Base-by-base conservation (phyloP, 106 monocot species). In the Apostasia shenzhenica region DNA sequence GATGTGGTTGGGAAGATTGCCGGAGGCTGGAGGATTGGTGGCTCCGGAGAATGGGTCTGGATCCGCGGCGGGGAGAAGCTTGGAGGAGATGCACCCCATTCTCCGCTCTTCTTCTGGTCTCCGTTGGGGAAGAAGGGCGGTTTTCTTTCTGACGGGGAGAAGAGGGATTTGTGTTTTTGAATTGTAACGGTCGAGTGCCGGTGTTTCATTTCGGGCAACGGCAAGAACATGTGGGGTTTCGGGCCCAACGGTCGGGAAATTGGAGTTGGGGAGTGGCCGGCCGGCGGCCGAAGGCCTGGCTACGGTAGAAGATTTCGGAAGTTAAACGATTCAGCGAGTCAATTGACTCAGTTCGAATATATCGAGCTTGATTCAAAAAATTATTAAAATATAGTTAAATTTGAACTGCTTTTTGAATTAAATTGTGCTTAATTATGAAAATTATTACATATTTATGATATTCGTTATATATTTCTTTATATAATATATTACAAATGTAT, bases 1-100 rank as follows among this genome's bases (percentile, higher is more conserved):
- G 37, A 84, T 63, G 57, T 93, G 93, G 77, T 75, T 78, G 54
- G 57, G 63, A 55, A 40, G 57, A 45, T 66, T 56, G 55, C 45
- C 68, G 52, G 4, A 57, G 72, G 43, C 44, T 40, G 48, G 47
- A 3, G 39, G 4, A 37, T n/a, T 13, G 45, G 39, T 12, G 49
- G 0, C 6, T 59, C 53, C 12, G 72, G 54, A 59, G 55, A 41
- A 45, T 9, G 14, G 42, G 55, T 81, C 78, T 8, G 45, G 26
- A 61, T 79, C 78, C 6, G 48, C 44, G 54, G 74, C 45, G 9
- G 72, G 60, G 39, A 85, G 58, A 5, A 78, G 67, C 49, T 91
- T 91, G 75, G 84, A 93, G 70, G 86, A 81, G 78, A 93, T 79
- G 76, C 84, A 85, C 4, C 92, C 92, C 92, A 93, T 91, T n/a